Percentiles rank a stretch among this genome's conserved stretches.
Evolutionary conservation across 2,329 filamentous ascomycete genomes (phyloP).

Genomic region (Aspergillus aculeatinus): DNA sequence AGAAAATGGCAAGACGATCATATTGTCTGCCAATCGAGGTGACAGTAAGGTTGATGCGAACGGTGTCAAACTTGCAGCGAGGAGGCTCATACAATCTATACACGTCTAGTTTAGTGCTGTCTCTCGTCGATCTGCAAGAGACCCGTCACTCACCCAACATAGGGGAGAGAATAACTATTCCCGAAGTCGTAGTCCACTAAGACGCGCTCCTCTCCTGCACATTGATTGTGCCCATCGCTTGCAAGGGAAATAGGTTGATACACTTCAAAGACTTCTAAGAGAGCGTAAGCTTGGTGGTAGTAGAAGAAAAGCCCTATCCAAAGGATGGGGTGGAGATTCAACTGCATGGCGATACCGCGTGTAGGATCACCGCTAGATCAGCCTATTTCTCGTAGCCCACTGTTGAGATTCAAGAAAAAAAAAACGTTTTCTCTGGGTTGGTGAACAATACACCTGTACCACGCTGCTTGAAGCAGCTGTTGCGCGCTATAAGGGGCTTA

Average conservation of each 20-base stretch:
- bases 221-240: constrained; percentile 30
- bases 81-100: constrained; percentile 64
- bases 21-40: constrained; percentile 70
- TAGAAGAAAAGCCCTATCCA: constrained; percentile 6
- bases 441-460: too few relatives aligned
- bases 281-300: constrained; percentile 1
- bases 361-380: too few relatives aligned
- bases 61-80: constrained; percentile 67
- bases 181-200: constrained; percentile 72
- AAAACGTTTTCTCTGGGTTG: too few relatives aligned
- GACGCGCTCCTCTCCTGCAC: constrained; percentile 40
- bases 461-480: too few relatives aligned
- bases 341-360: not conserved
- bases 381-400: too few relatives aligned
- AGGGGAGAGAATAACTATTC: constrained; percentile 71
- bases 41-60: constrained; percentile 74
- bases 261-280: constrained; percentile 67
- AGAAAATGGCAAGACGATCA: constrained; percentile 74
- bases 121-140: not conserved
- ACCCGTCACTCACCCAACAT: constrained; percentile 58
- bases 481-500: too few relatives aligned
- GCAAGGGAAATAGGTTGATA: constrained; percentile 62
- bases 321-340: not conserved
- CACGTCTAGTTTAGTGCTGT: not conserved
- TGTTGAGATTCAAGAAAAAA: too few relatives aligned